Evolutionary conservation across 371 early-diverging fungal genomes (phyloP), one percentile per base, ranked within the genome.

Genomic region (Lichtheimia corymbifera): DNA sequence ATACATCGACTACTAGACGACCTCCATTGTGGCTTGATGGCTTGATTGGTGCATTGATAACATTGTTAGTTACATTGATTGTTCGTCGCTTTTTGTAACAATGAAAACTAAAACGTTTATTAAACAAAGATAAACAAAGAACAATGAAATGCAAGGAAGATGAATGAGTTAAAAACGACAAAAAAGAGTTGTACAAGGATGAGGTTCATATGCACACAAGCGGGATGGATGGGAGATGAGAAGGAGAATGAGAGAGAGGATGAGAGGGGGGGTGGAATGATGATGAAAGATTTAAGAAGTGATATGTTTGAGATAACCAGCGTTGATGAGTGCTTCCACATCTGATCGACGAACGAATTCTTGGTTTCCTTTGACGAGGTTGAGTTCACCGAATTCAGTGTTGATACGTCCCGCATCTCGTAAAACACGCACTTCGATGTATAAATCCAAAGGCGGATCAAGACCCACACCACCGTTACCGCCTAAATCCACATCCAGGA

Each of bases 381-480:
- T 80, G 53, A 92, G 70, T 0, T 83, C 73, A 5, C 97, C 97
- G 55, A 78, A 88, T 62, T 94, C 95, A 0, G 95, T 92, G 50
- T 86, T 83, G 44, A 96, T 89, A 69, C 93, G 91, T 25, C 97
- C 97, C 57, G 91, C 89, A 61, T 96, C 96, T 59, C 81, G 82
- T 44, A 93, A 50, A 3, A 96, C 97, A 14, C 97, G 77, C 17
- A 96, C 92, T 62, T 91, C 91, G 24, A 94, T 89, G 68, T 88
- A 94, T 65, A 94, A 68, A 61, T 97, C 96, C 63, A 84, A 83
- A 2, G 97, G 97, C 24, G 97, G 97, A 4, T 88, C 77, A 47
- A 90, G 79, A 49, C 90, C 86, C 30, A 76, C 74, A 24, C 91
- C 84, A 54, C 90, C 85, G 59, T 79, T 72, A 28, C 91, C 83